A percentile compares a stretch with the other conserved stretches of the same genome.
Evolutionary conservation across 768 basidiomycete genomes (phyloP).

Genomic region (Russula dissimulans): DNA sequence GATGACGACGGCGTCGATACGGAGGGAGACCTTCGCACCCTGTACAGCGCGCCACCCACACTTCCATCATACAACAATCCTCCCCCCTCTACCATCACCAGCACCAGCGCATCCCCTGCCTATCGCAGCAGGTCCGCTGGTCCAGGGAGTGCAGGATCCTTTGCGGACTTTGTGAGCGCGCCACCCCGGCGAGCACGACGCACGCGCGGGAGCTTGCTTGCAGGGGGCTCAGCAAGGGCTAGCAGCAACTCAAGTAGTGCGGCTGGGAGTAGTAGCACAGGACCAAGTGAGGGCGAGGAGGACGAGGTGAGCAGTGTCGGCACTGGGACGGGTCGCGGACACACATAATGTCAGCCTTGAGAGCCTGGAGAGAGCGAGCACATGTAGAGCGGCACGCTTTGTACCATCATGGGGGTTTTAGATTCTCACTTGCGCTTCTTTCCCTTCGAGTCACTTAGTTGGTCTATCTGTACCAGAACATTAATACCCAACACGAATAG

Average conservation of each 20-base stretch:
- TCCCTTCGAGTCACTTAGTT: background rate
- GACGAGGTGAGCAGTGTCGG: slow-evolving; percentile 9
- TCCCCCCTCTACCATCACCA: slow-evolving; percentile 4
- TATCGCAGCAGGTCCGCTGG: slow-evolving; percentile 28
- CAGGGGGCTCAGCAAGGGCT: slow-evolving; percentile 14
- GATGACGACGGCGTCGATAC: slow-evolving; percentile 42
- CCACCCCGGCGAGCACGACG: slow-evolving; percentile 29
- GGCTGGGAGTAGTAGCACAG: slow-evolving; percentile 29
- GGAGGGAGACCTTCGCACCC: slow-evolving; percentile 51
- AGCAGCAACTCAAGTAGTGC: slow-evolving; percentile 17
- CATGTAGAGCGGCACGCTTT: background rate
- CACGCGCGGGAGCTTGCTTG: slow-evolving; percentile 20
- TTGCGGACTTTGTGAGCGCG: slow-evolving; percentile 56
- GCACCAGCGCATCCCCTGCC: background rate
- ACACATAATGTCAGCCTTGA: background rate
- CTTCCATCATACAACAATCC: slow-evolving; percentile 45
- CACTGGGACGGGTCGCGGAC: slow-evolving; percentile 1
- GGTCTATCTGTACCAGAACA: slow-evolving; percentile 6
- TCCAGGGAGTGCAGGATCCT: slow-evolving; percentile 31
- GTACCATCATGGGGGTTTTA: background rate
- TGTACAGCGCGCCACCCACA: slow-evolving; percentile 23
- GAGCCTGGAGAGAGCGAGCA: background rate
- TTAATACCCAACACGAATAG: background rate
- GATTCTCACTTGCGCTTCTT: slow-evolving; percentile 4
- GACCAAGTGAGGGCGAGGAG: slow-evolving; percentile 34